Evolutionary conservation across 1,139 yeast species (phyloP), one percentile per base, ranked within the genome.

Genomic region (Kurtzmaniella natalensis): DNA sequence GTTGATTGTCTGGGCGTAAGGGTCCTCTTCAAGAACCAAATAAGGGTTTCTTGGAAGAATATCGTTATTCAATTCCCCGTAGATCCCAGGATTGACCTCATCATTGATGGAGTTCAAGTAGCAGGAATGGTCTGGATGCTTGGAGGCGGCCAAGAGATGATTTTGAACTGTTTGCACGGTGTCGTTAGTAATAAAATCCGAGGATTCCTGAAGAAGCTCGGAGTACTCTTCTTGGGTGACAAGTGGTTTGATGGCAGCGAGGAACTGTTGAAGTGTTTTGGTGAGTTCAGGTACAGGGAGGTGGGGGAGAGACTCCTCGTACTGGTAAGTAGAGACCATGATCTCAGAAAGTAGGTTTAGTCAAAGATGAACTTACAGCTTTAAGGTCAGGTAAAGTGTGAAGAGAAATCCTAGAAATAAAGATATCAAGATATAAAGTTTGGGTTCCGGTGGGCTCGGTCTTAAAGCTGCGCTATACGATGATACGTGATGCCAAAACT

Each of bases 21-120:
- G 88, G 45, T 82, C 94, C 48, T 81, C 83, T 44, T 81, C 87
- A 20, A 82, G 55, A 7, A 82, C 72, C 45, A 82, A 64, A 46
- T 80, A 82, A 0, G 94, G 94, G 48, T 82, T 82, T 40, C 89
- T 61, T 4, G 94, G 94, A 34, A 82, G 61, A 2, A 82, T 78
- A 45, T 79, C 83, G 10, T 80, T 80, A 34, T 76, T 57, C 26
- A 75, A 56, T 37, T 80, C 84, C 19, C 84, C 84, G 42, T 81
- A 78, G 32, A 80, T 75, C 10, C 79, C 81, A 0, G 83, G 77
- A 28, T 75, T 74, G 41, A 71, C 70, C 44, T 69, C 81, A 47
- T 65, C 78, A 56, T 70, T 80, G 53, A 68, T 80, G 36, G 70
- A 67, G 44, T 78, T 78, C 37, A 82, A 54, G 53, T 82, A 81